Evolutionary conservation across 306 rosid species (phyloP), one percentile per base, ranked within the genome.

Genomic region (Alnus rubra): DNA sequence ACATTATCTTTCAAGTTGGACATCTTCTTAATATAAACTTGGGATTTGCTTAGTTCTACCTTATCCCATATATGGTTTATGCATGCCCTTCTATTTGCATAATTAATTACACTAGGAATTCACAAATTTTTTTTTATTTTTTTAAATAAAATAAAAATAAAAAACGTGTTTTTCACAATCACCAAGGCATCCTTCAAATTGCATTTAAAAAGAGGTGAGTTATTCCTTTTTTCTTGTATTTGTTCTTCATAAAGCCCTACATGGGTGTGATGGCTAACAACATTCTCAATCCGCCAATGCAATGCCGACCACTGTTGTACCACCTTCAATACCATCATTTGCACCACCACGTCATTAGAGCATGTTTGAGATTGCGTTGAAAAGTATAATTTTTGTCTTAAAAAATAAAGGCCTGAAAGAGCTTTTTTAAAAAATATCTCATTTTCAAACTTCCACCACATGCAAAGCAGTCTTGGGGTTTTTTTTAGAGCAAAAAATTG

Each of bases 1-100:
- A 19, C 39, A 45, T 76, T 56, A 58, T 78, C 65, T 72, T 72
- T 58, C 56, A 39, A 71, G 53, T 65, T 54, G 33, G 19, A 69
- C 53, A 18, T 59, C 5, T n/a, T 45, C 6, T 42, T 42, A 42
- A 73, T 52, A 52, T 85, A 51, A 81, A 68, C 18, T 14, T 47
- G 65, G 58, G 45, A 42, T 42, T 65, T 59, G 48, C 73, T 75
- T n/a, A 63, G 48, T 55, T 56, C 18, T 63, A 2, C 12, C n/a
- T 2, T 33, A 63, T 63, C 45, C 39, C 67, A 10, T 59, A 3
- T 23, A 23, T 23, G 28, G 3, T 23, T 11, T 60, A 60, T 60
- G 67, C 39, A 60, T 60, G 67, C 39, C 19, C 45, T 35, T 63
- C n/a, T 56, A 7, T n/a, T 56, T 56, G n/a, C 31, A 8, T 56